Conservation (phyloP, 139 green algal species). For the Chlamydomonas sphaeroides region DNA sequence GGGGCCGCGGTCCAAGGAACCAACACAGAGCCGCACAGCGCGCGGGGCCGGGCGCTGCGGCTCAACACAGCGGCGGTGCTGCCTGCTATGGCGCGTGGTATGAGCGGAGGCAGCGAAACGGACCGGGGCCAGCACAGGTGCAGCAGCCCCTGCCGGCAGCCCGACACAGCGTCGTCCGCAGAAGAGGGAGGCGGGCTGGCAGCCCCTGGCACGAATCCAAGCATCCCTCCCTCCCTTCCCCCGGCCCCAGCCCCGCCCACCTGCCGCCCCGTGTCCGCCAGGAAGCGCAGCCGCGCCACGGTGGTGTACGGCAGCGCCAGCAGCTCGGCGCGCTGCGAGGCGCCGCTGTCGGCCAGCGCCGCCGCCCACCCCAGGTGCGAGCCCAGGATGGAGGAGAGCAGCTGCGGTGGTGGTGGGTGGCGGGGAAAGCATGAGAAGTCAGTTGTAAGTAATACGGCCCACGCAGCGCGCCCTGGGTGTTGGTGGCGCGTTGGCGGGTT, state of each 20-base stretch:
- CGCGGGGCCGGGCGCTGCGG: too few relatives aligned
- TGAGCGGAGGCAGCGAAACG: background rate
- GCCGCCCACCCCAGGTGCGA: background rate
- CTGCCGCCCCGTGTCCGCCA: conserved; percentile 19
- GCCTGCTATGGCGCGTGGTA: background rate
- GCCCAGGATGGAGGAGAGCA: too few relatives aligned
- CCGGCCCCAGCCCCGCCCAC: background rate
- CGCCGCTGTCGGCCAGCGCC: background rate
- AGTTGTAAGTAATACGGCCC: too few relatives aligned
- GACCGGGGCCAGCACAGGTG: background rate
- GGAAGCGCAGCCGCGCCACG: conserved; percentile 14
- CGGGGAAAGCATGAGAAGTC: too few relatives aligned
- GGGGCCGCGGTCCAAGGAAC: too few relatives aligned
- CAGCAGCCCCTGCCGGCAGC: background rate
- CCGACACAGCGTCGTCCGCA: background rate
- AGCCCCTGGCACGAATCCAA: background rate
- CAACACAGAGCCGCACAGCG: too few relatives aligned
- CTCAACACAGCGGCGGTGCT: too few relatives aligned
- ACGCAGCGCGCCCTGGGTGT: too few relatives aligned
- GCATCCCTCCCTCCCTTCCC: background rate
- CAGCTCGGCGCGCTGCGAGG: background rate
- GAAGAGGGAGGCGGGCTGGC: background rate
- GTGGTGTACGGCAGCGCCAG: background rate
- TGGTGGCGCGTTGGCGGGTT: too few relatives aligned
- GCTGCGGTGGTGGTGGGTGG: too few relatives aligned